Conservation (phyloP, 1,284 basidiomycete genomes). For the Agroathelia rolfsii region DNA sequence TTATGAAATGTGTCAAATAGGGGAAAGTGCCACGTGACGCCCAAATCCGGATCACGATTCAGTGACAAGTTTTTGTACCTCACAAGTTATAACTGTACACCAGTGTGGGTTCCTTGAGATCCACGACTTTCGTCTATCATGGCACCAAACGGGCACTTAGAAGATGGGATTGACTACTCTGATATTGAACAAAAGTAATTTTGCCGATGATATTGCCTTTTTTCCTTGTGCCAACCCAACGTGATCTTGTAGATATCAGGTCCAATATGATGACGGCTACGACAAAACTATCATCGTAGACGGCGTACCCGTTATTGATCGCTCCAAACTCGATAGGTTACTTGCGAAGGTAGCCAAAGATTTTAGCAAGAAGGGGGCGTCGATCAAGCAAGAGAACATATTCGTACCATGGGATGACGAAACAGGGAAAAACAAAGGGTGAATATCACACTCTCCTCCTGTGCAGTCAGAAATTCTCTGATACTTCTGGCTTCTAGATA, state of each 20-base stretch:
- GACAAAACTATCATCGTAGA: conserved; percentile 86
- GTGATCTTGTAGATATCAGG: conserved; percentile 57
- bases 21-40: no score
- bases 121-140: no score
- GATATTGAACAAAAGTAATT: conserved; percentile 97
- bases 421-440: conserved; percentile 83
- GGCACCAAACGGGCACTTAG: conserved; percentile 27
- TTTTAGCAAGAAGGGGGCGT: conserved; percentile 71
- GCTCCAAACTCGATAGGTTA: conserved; percentile 69
- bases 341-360: conserved; percentile 74
- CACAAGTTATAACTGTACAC: no score
- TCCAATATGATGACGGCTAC: conserved; percentile 71
- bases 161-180: conserved; percentile 82
- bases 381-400: conserved; percentile 69
- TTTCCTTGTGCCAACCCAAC: conserved; percentile 1
- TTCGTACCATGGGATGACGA: conserved; percentile 79
- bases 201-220: no score
- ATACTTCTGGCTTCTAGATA: conserved; percentile 39
- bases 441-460: conserved; percentile 18
- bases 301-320: conserved; percentile 81
- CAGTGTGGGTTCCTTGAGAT: no score
- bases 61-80: no score
- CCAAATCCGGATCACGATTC: no score
- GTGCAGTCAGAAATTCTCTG: conserved; percentile 5
- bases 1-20: no score